Base-by-base conservation (phyloP, 306 rosid species). In the Urtica urens region DNA sequence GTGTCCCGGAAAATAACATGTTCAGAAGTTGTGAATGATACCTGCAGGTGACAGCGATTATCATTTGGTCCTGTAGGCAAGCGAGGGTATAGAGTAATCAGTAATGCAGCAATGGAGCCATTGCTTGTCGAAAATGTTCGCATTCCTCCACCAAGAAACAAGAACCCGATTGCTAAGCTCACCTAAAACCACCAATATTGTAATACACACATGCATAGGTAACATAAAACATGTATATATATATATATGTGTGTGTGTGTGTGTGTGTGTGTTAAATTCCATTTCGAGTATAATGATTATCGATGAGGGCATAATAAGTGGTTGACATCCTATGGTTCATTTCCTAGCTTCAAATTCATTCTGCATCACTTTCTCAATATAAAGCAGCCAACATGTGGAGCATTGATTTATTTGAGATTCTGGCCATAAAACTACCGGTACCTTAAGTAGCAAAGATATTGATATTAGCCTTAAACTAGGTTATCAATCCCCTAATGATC, bases 21-120 rank as follows among this genome's bases (percentile, higher is more conserved):
- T 52, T 50, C 45, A 16, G 41, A 28, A 59, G n/a, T 55, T 52
- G 38, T 40, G 54, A 34, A 29, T n/a, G 10, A 37, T 75, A 88
- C 97, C 97, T 88, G 97, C 67, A 88, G 93, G 77, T 88, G 97
- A 74, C 95, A 84, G 59, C 90, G 82, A 55, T 84, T 84, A 71
- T 88, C 97, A 51, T 79, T 88, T 53, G 97, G 93, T 46, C 95
- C 95, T 54, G 83, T 77, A 47, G 97, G 97, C 75, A 88, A 66
- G 57, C 93, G 93, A 49, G 97, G 95, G 69, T 88, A 88, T 50
- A 88, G 93, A 68, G 97, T 72, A 66, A 88, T 74, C 58, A 84
- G 83, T 65, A 88, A 71, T 51, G 97, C 93, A 72, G 97, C 93
- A 67, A 88, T 63, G 29, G 95, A 71, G 64, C 86, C 72, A 66